Percentiles rank a stretch among this genome's conserved stretches.
Conservation (phyloP, 495 filamentous ascomycete genomes). For the Penicillium subrubescens region DNA sequence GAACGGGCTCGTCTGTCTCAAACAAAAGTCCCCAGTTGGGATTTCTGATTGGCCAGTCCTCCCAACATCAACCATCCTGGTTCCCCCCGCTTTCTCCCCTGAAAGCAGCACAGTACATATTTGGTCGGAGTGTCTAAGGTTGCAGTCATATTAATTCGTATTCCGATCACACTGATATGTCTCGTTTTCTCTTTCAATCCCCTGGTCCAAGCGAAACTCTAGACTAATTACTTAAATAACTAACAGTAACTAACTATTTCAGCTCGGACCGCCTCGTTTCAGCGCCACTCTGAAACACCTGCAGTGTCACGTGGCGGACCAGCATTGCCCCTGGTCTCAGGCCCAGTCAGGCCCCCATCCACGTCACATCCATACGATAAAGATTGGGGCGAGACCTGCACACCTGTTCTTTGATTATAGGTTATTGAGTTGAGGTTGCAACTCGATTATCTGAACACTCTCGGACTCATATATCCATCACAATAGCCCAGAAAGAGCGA, state of each 20-base stretch:
- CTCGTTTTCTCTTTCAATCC: background rate
- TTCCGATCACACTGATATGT: background rate
- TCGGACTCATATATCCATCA: too few species aligned
- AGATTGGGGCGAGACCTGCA: background rate
- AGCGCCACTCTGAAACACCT: conserved; percentile 14
- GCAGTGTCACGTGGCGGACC: conserved; percentile 11
- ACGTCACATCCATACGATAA: background rate
- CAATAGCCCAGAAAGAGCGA: too few species aligned
- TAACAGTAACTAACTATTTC: background rate
- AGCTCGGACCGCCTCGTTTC: conserved; percentile 14
- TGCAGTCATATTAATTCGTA: background rate
- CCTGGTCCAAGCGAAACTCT: background rate
- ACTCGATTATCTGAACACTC: background rate
- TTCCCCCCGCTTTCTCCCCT: background rate
- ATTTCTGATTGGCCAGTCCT: background rate
- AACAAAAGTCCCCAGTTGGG: background rate
- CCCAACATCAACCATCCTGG: background rate
- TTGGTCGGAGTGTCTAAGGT: background rate
- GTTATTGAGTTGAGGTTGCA: too few species aligned
- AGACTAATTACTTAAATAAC: background rate
- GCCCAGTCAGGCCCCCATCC: background rate
- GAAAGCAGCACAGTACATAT: conserved; percentile 4
- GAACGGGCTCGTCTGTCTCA: conserved; percentile 22
- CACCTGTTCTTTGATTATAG: background rate
- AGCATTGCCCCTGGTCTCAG: background rate